Evolutionary conservation across 1,284 basidiomycete genomes (phyloP).

Genomic region (Vanrija sp.): DNA sequence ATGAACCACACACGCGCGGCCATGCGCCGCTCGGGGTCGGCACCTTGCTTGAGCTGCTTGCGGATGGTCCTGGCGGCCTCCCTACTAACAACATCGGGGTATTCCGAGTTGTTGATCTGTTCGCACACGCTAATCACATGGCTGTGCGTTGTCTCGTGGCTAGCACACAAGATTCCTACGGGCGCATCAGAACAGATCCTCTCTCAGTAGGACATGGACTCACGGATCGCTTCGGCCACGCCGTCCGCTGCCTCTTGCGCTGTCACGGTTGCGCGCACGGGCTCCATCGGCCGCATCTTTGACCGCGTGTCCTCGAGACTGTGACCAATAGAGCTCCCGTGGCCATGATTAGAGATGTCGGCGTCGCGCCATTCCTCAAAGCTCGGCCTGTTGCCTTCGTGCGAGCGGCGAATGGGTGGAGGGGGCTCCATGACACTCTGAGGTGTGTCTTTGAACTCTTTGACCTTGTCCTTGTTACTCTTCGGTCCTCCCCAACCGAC

Average conservation of each 20-base stretch:
- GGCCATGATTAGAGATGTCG: slow-evolving; percentile 13
- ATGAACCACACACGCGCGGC: slow-evolving; percentile 46
- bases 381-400: slow-evolving; percentile 6
- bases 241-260: slow-evolving; percentile 10
- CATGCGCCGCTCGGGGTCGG: slow-evolving; percentile 35
- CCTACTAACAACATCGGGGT: slow-evolving; percentile 37
- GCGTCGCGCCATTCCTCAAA: slow-evolving; percentile 18
- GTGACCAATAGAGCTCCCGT: slow-evolving; percentile 17
- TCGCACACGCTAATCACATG: slow-evolving; percentile 44
- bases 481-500: slow-evolving; percentile 7
- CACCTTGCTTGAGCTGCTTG: slow-evolving; percentile 45
- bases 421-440: too few species aligned
- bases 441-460: not conserved
- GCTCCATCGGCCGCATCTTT: not conserved
- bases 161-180: slow-evolving; percentile 30
- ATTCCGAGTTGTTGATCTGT: slow-evolving; percentile 40
- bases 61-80: slow-evolving; percentile 45
- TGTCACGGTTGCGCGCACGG: not conserved
- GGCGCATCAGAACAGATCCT: not conserved
- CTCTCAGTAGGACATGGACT: slow-evolving; percentile 9
- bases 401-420: too few species aligned
- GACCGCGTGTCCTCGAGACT: slow-evolving; percentile 7
- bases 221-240: slow-evolving; percentile 34
- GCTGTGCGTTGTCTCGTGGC: slow-evolving; percentile 30
- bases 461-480: slow-evolving; percentile 2